These are phyloP conservation scores for Musa acuminata DNA, from an alignment of 176 grass and related monocot genomes.

Conservation along the genomic window DNA sequence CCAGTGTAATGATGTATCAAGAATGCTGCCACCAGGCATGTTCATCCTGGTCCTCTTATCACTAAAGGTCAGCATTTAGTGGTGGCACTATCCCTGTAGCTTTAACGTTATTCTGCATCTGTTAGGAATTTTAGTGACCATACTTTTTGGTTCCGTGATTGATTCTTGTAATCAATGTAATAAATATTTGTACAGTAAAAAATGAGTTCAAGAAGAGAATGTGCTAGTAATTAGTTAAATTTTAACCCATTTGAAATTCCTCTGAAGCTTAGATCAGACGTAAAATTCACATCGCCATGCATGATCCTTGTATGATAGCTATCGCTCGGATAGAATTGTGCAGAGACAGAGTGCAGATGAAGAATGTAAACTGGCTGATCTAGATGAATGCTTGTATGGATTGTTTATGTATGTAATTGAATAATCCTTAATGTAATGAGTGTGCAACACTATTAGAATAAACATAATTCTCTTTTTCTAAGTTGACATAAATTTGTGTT, in stretches of 20 bases:
- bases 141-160: not conserved
- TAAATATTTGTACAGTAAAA: not conserved
- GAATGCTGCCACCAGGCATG: not conserved
- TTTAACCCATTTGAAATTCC: not conserved
- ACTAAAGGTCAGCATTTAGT: not conserved
- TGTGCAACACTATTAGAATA: no score
- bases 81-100: not conserved
- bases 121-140: not conserved
- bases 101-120: not conserved
- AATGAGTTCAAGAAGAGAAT: not conserved
- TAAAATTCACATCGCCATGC: no score
- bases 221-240: not conserved
- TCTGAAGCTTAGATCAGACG: not conserved
- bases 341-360: no score
- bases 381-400: no score
- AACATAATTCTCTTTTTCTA: no score
- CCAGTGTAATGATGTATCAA: not conserved
- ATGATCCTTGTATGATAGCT: no score
- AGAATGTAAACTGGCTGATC: no score
- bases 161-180: constrained; percentile 3
- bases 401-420: no score
- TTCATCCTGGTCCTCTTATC: not conserved
- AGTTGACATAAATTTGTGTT: no score
- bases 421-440: no score
- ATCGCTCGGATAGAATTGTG: no score